phyloP scores from a whole-genome alignment of 2,329 filamentous ascomycete genomes.

The Ascochyta lentis region DNA sequence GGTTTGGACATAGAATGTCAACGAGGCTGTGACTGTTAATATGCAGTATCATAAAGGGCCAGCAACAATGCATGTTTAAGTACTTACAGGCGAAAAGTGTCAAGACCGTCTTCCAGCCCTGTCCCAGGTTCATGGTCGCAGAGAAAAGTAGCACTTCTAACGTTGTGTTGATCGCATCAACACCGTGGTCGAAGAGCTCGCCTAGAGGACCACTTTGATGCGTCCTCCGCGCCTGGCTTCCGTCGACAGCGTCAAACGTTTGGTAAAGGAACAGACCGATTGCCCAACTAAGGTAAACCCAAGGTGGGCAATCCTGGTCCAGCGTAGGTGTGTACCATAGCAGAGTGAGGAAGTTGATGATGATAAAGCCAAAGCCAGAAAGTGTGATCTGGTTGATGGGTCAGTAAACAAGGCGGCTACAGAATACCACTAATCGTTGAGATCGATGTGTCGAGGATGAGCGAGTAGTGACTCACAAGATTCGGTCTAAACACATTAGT shows the following conservation, averaged over 20 bases:
- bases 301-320: slow-evolving; percentile 89
- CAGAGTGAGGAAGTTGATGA: slow-evolving; percentile 87
- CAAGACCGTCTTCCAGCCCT: slow-evolving; percentile 86
- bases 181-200: slow-evolving; percentile 95
- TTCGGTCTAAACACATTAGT: slow-evolving; percentile 47
- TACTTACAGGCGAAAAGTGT: slow-evolving; percentile 77
- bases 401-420: neutral
- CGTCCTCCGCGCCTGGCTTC: slow-evolving; percentile 88
- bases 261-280: slow-evolving; percentile 93
- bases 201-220: slow-evolving; percentile 91
- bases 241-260: slow-evolving; percentile 97
- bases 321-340: slow-evolving; percentile 96
- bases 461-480: slow-evolving; percentile 36
- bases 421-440: neutral
- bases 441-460: neutral
- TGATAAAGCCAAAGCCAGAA: slow-evolving; percentile 86
- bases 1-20: slow-evolving; percentile 98
- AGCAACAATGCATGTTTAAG: neutral
- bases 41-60: neutral
- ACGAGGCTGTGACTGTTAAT: slow-evolving; percentile 63
- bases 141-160: slow-evolving; percentile 92
- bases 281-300: slow-evolving; percentile 95
- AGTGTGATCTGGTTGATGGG: slow-evolving; percentile 72
- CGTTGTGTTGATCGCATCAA: slow-evolving; percentile 95
- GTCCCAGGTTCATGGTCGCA: slow-evolving; percentile 89